Evolutionary conservation across 495 filamentous ascomycete species (phyloP), one percentile per base, ranked within the genome.

Genomic region (Penicillium arizonense): DNA sequence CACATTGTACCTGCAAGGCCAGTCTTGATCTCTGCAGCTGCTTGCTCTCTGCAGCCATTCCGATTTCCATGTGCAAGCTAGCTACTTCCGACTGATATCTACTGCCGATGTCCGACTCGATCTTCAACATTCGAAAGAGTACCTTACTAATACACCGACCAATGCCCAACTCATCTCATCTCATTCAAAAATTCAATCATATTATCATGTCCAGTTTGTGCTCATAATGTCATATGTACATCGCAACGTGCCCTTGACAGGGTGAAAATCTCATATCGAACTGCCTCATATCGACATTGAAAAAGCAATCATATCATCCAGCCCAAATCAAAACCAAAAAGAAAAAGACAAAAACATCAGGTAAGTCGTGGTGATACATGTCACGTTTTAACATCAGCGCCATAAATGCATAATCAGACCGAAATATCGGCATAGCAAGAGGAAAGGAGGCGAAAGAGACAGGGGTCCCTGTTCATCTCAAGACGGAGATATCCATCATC

Each of bases 281-380:
- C 34, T 45, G 46, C 18, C 34, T 60, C 54, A 48, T 61, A 55
- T 59, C 56, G 12, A 55, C 62, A 48, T 59, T 14, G 21, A 50
- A 52, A 50, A 57, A 62, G 46, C 28, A 52, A 21, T 23, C 28
- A 52, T 45, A 62, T 47, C 44, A 44, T 52, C 49, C 41, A 14
- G 42, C 26, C 32, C 32, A 37, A 37, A 37, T 16, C 41, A 33
- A 40, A 49, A 50, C 18, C 38, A 45, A 28, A 20, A 34, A 30
- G 7, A 30, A 30, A 30, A 9, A 30, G 28, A 30, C 28, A 30
- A 46, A 50, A 52, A 32, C 59, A 61, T 67, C 50, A 57, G 12
- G 41, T 56, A 49, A 51, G 53, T 67, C 64, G 47, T 71, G 66
- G 67, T 70, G 49, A 63, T 71, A 73, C 70, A 73, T 60, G 48